Percentiles rank a stretch among this genome's conserved stretches.
phyloP scores from a whole-genome alignment of 139 green algal genomes.

The Trebouxia sp. region DNA sequence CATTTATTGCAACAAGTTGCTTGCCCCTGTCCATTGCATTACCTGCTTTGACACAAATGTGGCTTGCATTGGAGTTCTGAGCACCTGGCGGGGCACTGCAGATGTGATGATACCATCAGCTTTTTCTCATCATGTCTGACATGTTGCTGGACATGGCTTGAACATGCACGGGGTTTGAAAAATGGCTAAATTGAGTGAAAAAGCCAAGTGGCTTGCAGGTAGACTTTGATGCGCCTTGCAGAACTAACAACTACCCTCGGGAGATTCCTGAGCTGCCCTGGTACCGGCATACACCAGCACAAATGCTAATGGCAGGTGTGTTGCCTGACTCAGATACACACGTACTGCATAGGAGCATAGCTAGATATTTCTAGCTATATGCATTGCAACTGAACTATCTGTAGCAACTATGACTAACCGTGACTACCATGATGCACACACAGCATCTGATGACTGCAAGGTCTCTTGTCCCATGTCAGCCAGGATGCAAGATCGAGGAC shows the following conservation, averaged over 20 bases:
- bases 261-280: conserved; percentile 83
- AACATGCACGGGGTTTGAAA: too few species aligned
- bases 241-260: conserved; percentile 90
- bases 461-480: not conserved
- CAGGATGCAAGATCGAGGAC: not conserved
- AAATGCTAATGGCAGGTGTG: conserved; percentile 88
- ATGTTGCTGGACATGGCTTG: too few species aligned
- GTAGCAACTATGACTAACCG: not conserved
- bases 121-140: too few species aligned
- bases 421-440: too few species aligned
- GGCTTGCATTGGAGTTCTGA: too few species aligned
- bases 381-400: not conserved
- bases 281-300: conserved; percentile 80
- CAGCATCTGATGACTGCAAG: not conserved
- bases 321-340: not conserved
- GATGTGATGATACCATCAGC: too few species aligned
- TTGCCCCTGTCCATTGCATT: too few species aligned
- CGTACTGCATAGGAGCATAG: not conserved
- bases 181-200: too few species aligned
- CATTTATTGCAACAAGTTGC: too few species aligned
- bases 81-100: too few species aligned
- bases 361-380: not conserved
- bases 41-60: too few species aligned
- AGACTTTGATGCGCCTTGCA: conserved; percentile 77
- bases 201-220: conserved; percentile 16